Percentiles rank a stretch among this genome's conserved stretches.
These are phyloP conservation scores for Brachypodium distachyon DNA, from an alignment of 202 grass and related monocot species.

Conservation along the genomic window DNA sequence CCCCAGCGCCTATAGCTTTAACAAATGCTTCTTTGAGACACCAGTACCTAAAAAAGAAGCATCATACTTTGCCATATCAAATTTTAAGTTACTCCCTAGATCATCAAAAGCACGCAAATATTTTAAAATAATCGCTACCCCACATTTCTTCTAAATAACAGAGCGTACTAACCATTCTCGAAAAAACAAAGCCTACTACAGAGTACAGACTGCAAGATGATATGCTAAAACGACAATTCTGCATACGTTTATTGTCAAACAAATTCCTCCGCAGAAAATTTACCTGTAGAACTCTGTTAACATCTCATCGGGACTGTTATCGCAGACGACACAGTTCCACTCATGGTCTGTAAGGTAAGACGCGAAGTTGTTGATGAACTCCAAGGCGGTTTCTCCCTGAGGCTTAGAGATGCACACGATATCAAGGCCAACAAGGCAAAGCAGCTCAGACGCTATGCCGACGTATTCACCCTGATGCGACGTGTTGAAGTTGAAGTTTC, in stretches of 20 bases:
- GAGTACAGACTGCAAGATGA: too few relatives aligned
- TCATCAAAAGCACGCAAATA: neutral
- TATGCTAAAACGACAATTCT: neutral
- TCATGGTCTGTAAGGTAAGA: conserved; percentile 53
- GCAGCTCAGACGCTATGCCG: conserved; percentile 60
- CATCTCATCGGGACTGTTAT: conserved; percentile 9
- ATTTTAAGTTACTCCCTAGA: neutral
- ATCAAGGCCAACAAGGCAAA: conserved; percentile 70
- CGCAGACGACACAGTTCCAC: conserved; percentile 35
- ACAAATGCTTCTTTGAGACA: conserved; percentile 87
- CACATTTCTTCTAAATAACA: neutral
- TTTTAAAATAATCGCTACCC: neutral
- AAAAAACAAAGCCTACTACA: too few relatives aligned
- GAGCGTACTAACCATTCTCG: too few relatives aligned
- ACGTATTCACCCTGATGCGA: conserved; percentile 81
- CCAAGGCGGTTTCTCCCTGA: conserved; percentile 17
- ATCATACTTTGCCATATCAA: neutral
- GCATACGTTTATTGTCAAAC: neutral
- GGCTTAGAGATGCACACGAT: conserved; percentile 59
- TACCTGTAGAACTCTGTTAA: conserved; percentile 69
- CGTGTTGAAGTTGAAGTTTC: conserved; percentile 64
- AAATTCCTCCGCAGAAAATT: neutral
- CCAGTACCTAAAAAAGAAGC: conserved; percentile 53
- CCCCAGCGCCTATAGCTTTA: conserved; percentile 66
- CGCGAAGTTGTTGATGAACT: conserved; percentile 62